Evolutionary conservation across 495 filamentous ascomycete genomes (phyloP).

Genomic region (Annulohypoxylon stygium): DNA sequence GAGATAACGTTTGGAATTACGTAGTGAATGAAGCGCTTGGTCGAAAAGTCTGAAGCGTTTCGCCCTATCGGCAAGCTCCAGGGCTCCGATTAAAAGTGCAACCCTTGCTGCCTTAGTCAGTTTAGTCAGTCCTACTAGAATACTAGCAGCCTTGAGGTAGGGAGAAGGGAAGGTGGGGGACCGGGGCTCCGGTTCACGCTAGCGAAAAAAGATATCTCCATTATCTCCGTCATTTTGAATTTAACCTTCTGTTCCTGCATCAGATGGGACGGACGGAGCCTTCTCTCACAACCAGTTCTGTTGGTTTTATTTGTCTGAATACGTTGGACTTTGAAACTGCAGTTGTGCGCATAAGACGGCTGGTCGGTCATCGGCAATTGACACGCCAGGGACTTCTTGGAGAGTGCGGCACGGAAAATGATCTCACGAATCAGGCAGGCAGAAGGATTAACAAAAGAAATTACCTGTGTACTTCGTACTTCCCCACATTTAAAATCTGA

Average conservation of each 20-base stretch:
- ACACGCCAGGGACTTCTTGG: neutral
- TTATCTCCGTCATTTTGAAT: slow-evolving; percentile 10
- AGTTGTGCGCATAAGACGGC: slow-evolving; percentile 5
- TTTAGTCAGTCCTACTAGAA: neutral
- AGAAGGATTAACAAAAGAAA: slow-evolving; percentile 15
- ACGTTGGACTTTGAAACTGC: neutral
- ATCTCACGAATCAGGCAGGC: slow-evolving; percentile 9
- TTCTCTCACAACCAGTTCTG: neutral
- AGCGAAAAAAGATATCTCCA: slow-evolving; percentile 4
- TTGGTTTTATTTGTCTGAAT: neutral
- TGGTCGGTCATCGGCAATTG: neutral
- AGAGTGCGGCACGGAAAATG: slow-evolving; percentile 13
- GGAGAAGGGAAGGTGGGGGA: slow-evolving; percentile 1
- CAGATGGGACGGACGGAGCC: neutral
- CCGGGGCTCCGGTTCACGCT: slow-evolving; percentile 26
- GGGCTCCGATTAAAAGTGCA: neutral
- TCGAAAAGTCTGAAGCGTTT: neutral
- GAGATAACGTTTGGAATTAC: slow-evolving; percentile 8
- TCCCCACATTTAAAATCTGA: slow-evolving; percentile 23
- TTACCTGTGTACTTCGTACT: slow-evolving; percentile 10
- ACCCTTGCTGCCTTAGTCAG: slow-evolving; percentile 6
- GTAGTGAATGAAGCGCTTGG: neutral
- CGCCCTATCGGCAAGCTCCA: slow-evolving; percentile 16
- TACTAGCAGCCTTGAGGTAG: neutral
- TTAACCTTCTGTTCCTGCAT: slow-evolving; percentile 20